Evolutionary conservation across 352 stramenopile genomes (phyloP).

Genomic region (Globisporangium paroecandrum): DNA sequence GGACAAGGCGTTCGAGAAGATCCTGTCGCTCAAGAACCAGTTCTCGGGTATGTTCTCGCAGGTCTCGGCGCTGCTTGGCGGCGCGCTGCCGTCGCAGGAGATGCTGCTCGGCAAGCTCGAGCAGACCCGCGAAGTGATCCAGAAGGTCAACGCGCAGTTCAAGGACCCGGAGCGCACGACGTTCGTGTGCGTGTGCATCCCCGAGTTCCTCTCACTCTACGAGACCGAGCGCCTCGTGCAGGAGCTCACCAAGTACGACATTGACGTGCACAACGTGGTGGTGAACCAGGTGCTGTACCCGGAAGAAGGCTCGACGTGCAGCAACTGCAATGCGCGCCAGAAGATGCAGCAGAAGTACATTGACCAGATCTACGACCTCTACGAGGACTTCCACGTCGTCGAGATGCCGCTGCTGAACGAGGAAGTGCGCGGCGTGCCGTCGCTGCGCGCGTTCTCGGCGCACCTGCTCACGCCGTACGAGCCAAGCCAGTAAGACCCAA

Average conservation of each 20-base stretch:
- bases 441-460: conserved; percentile 92
- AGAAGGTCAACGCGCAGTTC: conserved; percentile 99
- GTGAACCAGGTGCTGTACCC: conserved; percentile 99
- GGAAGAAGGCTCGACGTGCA: conserved; percentile 66
- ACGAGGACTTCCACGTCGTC: conserved; percentile 99
- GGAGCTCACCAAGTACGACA: conserved; percentile 99
- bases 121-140: conserved; percentile 95
- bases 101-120: conserved; percentile 96
- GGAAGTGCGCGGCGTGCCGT: conserved; percentile 96
- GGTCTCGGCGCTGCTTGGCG: conserved; percentile 73
- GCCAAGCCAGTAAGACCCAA: conserved; percentile 24
- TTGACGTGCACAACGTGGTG: conserved; percentile 99
- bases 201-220: conserved; percentile 99
- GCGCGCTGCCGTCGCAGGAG: conserved; percentile 85
- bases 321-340: conserved; percentile 95
- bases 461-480: conserved; percentile 94
- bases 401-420: conserved; percentile 98
- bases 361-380: conserved; percentile 99
- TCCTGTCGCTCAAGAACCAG: conserved; percentile 95
- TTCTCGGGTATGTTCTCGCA: conserved; percentile 87
- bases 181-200: conserved; percentile 99
- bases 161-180: conserved; percentile 98
- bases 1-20: conserved; percentile 98
- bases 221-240: conserved; percentile 99
- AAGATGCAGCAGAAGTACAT: conserved; percentile 99